Percentiles rank a stretch among this genome's conserved stretches.
Evolutionary conservation across 2,329 filamentous ascomycete genomes (phyloP).

Genomic region (Fusarium incarnatum): DNA sequence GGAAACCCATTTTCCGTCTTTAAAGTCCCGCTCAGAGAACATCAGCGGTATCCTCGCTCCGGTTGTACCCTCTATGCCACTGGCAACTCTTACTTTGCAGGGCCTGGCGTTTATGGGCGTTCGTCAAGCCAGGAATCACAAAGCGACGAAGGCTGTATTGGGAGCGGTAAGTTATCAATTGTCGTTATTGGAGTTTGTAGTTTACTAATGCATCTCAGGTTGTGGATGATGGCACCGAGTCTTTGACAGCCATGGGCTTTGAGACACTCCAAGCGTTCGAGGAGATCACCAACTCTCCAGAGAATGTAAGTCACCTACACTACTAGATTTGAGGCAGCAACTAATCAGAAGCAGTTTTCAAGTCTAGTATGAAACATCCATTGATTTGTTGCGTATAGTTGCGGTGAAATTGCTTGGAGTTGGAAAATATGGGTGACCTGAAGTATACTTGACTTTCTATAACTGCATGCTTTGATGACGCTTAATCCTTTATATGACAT

Average conservation of each 20-base stretch:
- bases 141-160: conserved; percentile 77
- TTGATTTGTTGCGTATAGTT: background rate
- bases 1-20: conserved; percentile 75
- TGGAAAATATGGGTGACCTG: background rate
- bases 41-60: conserved; percentile 85
- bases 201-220: conserved; percentile 62
- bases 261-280: conserved; percentile 83
- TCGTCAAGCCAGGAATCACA: conserved; percentile 83
- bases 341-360: conserved; percentile 28
- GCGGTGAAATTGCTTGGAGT: background rate
- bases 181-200: no score
- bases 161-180: conserved; percentile 75
- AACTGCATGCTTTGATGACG: background rate
- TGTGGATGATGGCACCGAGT: conserved; percentile 76
- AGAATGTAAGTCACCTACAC: conserved; percentile 55
- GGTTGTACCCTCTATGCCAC: conserved; percentile 76
- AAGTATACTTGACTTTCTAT: background rate
- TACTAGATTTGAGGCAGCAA: background rate
- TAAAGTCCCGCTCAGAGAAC: conserved; percentile 69
- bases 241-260: conserved; percentile 83
- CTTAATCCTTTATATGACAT: background rate
- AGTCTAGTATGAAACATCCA: conserved; percentile 14
- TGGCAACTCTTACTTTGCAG: conserved; percentile 77
- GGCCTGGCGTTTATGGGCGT: conserved; percentile 84
- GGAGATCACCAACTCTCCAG: conserved; percentile 75